A percentile compares a stretch with the other conserved stretches of the same genome.
Conservation (phyloP, 352 stramenopile genomes). For the Pythium aristosporum region DNA sequence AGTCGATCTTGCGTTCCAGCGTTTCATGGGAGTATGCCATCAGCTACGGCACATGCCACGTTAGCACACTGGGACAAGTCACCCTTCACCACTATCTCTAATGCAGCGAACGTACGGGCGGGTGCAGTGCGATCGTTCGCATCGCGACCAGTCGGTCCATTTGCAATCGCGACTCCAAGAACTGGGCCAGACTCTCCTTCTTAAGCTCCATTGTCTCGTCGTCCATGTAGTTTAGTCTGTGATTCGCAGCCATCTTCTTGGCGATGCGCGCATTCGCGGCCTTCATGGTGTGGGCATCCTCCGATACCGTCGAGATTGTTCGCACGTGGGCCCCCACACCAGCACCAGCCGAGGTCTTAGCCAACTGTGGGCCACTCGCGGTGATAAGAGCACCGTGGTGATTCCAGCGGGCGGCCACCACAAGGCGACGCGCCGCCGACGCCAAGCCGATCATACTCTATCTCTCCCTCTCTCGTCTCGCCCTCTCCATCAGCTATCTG, state of each 20-base stretch:
- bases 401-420: not conserved
- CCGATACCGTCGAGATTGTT: not conserved
- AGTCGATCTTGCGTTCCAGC: conserved; percentile 17
- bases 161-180: not conserved
- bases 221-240: not conserved
- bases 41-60: conserved; percentile 8
- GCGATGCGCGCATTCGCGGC: conserved; percentile 1
- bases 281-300: not conserved
- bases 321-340: not conserved
- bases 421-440: not conserved
- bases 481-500: too few species aligned
- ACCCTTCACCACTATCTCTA: too few species aligned
- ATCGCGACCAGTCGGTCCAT: not conserved
- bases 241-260: not conserved
- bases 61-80: too few species aligned
- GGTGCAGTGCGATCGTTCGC: not conserved
- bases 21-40: not conserved
- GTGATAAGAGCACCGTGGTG: not conserved
- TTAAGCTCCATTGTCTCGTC: not conserved
- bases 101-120: not conserved
- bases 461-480: not conserved
- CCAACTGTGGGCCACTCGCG: not conserved
- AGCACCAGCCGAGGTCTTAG: not conserved
- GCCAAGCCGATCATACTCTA: not conserved
- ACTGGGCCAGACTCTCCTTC: not conserved